These are phyloP conservation scores for Vanilla planifolia DNA, from an alignment of 106 monocot genomes.

Conservation along the genomic window DNA sequence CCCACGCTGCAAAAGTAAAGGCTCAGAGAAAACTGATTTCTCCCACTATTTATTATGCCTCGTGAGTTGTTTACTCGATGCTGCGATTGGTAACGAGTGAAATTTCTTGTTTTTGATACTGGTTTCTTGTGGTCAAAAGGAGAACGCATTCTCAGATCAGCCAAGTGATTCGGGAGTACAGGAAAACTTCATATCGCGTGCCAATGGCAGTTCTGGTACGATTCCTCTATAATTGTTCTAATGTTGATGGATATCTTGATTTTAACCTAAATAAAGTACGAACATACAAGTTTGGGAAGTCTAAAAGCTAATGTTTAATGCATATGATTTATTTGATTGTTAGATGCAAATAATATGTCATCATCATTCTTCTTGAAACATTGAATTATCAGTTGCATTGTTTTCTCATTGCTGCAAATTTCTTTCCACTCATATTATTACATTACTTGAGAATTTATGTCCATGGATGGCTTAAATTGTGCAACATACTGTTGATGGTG, in stretches of 20 bases:
- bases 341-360: too few relatives aligned
- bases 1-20: slow-evolving; percentile 11
- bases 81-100: background rate
- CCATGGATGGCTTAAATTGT: too few relatives aligned
- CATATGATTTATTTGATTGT: too few relatives aligned
- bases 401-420: too few relatives aligned
- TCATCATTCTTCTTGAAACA: too few relatives aligned
- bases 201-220: slow-evolving; percentile 91
- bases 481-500: too few relatives aligned
- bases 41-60: slow-evolving; percentile 83
- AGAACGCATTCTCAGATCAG: slow-evolving; percentile 96
- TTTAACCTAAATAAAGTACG: too few relatives aligned
- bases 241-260: background rate
- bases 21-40: slow-evolving; percentile 32
- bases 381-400: too few relatives aligned
- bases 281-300: too few relatives aligned
- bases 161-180: slow-evolving; percentile 82
- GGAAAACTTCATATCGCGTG: slow-evolving; percentile 88
- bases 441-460: too few relatives aligned
- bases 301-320: too few relatives aligned
- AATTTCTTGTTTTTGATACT: background rate
- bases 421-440: too few relatives aligned
- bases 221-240: background rate
- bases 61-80: slow-evolving; percentile 43
- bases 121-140: slow-evolving; percentile 29